These are phyloP conservation scores for Linnemannia schmuckeri DNA, from an alignment of 192 early-diverging fungal genomes.

Conservation along the genomic window DNA sequence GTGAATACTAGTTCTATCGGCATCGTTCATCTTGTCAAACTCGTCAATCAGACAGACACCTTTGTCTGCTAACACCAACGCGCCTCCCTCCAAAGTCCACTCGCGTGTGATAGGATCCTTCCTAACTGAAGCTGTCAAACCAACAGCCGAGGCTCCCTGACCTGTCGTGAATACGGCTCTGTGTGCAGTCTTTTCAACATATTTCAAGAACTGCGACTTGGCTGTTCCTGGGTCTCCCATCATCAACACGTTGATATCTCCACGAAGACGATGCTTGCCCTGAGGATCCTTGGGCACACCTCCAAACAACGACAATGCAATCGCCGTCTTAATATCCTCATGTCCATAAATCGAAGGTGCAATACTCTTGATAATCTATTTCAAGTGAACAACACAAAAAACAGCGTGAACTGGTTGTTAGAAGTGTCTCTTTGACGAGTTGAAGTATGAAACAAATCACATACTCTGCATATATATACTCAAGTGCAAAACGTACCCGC, in stretches of 20 bases:
- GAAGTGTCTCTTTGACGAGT: not conserved
- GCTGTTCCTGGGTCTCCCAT: slow-evolving; percentile 92
- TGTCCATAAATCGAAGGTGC: slow-evolving; percentile 99
- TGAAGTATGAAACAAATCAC: not conserved
- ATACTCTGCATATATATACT: not conserved
- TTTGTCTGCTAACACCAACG: slow-evolving; percentile 88
- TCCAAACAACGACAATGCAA: slow-evolving; percentile 95
- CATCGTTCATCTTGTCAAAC: slow-evolving; percentile 94
- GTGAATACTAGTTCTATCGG: slow-evolving; percentile 95
- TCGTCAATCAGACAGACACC: slow-evolving; percentile 92
- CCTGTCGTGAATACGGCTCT: slow-evolving; percentile 90
- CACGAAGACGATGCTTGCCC: slow-evolving; percentile 95
- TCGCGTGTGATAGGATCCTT: slow-evolving; percentile 90
- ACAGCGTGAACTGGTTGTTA: not conserved
- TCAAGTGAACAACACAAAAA: not conserved
- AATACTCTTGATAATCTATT: slow-evolving; percentile 90
- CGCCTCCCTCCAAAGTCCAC: slow-evolving; percentile 93
- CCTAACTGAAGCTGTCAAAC: slow-evolving; percentile 86
- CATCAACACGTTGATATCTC: slow-evolving; percentile 97
- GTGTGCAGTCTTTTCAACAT: slow-evolving; percentile 87
- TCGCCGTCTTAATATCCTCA: slow-evolving; percentile 95
- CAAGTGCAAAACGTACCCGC: slow-evolving; percentile 63
- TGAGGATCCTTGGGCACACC: slow-evolving; percentile 95
- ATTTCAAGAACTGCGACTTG: slow-evolving; percentile 90
- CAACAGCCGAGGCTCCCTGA: slow-evolving; percentile 88